Conservation (phyloP, 768 basidiomycete species). For the Panellus pusillus region DNA sequence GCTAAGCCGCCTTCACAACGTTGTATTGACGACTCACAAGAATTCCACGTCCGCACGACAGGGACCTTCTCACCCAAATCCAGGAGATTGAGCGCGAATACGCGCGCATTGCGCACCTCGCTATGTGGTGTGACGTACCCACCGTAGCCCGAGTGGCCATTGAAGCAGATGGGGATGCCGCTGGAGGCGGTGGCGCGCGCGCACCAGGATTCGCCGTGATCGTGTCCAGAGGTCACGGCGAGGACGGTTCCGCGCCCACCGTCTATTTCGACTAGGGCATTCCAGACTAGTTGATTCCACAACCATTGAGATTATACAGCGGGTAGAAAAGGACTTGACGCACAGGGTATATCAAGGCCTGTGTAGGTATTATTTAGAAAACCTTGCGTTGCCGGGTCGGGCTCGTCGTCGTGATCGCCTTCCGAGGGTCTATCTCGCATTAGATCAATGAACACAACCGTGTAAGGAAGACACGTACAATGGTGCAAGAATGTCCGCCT, state of each 20-base stretch:
- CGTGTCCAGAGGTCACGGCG: slow-evolving; percentile 22
- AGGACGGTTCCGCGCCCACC: slow-evolving; percentile 16
- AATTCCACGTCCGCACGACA: slow-evolving; percentile 22
- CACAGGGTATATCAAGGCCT: slow-evolving; percentile 20
- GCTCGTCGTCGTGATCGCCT: slow-evolving; percentile 22
- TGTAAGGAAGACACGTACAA: slow-evolving; percentile 5
- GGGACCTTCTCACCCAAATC: slow-evolving; percentile 12
- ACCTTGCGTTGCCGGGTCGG: slow-evolving; percentile 21
- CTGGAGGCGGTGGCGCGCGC: slow-evolving; percentile 14
- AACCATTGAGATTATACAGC: too few relatives aligned
- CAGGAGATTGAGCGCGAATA: slow-evolving; percentile 15
- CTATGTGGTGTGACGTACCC: slow-evolving; percentile 21
- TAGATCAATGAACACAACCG: background rate
- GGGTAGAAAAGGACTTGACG: background rate
- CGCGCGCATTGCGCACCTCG: slow-evolving; percentile 18
- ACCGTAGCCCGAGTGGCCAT: slow-evolving; percentile 23
- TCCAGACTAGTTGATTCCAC: slow-evolving; percentile 13
- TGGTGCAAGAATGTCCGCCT: slow-evolving; percentile 19
- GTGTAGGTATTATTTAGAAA: slow-evolving; percentile 23
- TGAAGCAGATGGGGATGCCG: slow-evolving; percentile 22
- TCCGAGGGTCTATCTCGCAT: slow-evolving; percentile 8
- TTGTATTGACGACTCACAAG: slow-evolving; percentile 7
- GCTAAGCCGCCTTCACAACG: background rate
- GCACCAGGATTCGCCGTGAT: slow-evolving; percentile 25
- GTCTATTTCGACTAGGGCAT: slow-evolving; percentile 18